phyloP scores from a whole-genome alignment of 345 rosid genomes.

The Populus davidiana region DNA sequence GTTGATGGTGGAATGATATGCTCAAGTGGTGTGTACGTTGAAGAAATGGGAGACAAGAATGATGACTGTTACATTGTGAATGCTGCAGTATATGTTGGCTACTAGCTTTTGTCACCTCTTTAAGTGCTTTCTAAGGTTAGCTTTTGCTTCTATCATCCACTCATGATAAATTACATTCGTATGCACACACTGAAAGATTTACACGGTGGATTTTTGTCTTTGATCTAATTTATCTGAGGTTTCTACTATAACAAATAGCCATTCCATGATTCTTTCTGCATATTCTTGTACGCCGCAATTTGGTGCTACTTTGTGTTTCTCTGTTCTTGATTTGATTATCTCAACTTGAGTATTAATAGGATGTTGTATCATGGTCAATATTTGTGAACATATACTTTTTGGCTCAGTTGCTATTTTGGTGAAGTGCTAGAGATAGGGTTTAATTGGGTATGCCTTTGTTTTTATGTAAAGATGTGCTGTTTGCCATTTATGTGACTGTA shows the following conservation, averaged over 20 bases:
- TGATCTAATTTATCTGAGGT: not conserved
- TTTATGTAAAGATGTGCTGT: not conserved
- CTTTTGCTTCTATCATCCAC: not conserved
- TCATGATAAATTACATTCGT: not conserved
- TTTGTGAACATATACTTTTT: not conserved
- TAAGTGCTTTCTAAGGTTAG: conserved; percentile 21
- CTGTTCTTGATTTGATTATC: not conserved
- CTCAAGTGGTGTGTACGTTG: conserved; percentile 74
- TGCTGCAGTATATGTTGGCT: conserved; percentile 80
- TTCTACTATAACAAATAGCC: not conserved
- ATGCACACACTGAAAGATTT: not conserved
- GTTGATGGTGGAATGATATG: conserved; percentile 87
- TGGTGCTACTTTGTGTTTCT: not conserved
- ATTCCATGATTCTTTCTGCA: not conserved
- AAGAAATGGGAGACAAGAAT: conserved; percentile 88
- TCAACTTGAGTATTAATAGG: not conserved
- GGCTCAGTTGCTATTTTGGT: not conserved
- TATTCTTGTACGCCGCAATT: not conserved
- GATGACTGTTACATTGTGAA: conserved; percentile 88
- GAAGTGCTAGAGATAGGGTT: not conserved
- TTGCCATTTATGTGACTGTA: not conserved
- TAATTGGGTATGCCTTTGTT: not conserved
- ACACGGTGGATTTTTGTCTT: not conserved
- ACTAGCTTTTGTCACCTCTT: conserved; percentile 32
- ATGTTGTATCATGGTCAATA: not conserved